Base-by-base conservation (phyloP, 768 basidiomycete genomes). In the Nevesoporus exiguus region DNA sequence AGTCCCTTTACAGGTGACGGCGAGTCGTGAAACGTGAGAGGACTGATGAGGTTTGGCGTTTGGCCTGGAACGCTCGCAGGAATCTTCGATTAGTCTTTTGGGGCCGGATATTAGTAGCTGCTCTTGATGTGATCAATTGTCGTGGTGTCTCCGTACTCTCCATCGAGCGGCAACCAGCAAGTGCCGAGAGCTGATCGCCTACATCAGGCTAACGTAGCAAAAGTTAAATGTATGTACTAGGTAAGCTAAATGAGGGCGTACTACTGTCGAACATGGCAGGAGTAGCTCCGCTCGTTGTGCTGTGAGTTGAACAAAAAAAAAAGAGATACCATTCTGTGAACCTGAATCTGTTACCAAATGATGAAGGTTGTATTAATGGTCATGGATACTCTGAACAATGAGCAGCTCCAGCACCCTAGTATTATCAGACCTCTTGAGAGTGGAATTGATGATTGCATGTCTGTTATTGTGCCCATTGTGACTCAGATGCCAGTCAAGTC, bases 351-450 rank as follows among this genome's bases (percentile, higher is more conserved):
- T 27, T 40, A 19, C 7, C 19, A n/a, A 7, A 37, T 21, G n/a
- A n/a, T n/a, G n/a, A n/a, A n/a, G n/a, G n/a, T n/a, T n/a, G n/a
- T 8, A 29, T 29, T 29, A 22, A 7, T 27, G 6, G 11, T 43
- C 52, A 62, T 62, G 60, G 30, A 24, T 46, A 33, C 42, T 8
- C 34, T 40, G 43, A 11, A 22, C 13, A 39, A 19, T 25, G 27
- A 53, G 44, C 58, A 55, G n/a, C 34, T 39, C 6, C 36, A 14
- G 13, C 25, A 15, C 22, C 30, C 51, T 15, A 5, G 34, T 15
- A 40, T 24, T n/a, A 29, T 34, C 25, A 21, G 45, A 29, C 22
- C 29, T 17, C n/a, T 29, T 4, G 33, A 14, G 15, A n/a, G 43
- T 13, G 48, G 25, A 13, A 13, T 13, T n/a, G 21, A 36, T 15